Percentiles rank a stretch among this genome's conserved stretches.
Conservation (phyloP, 768 basidiomycete genomes). For the Basidioascus undulatus region DNA sequence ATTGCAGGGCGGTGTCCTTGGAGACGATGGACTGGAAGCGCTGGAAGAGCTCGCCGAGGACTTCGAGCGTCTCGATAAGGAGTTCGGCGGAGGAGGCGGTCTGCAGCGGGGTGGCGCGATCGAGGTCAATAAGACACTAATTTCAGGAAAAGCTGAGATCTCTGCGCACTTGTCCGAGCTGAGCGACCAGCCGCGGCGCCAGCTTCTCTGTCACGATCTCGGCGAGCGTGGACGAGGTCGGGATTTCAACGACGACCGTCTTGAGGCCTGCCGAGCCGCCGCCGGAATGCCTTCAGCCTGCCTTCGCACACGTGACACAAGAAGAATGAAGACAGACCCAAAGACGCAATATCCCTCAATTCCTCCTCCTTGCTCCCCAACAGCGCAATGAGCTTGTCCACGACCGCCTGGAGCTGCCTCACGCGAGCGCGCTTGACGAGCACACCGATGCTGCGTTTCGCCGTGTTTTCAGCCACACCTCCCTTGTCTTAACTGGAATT, state of each 20-base stretch:
- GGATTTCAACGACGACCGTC: constrained; percentile 77
- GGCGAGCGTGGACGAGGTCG: constrained; percentile 54
- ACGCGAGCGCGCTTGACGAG: constrained; percentile 73
- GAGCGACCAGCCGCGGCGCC: constrained; percentile 54
- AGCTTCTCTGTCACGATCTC: constrained; percentile 58
- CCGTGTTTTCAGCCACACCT: neutral
- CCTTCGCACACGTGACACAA: neutral
- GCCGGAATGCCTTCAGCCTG: neutral
- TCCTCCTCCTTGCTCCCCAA: constrained; percentile 65
- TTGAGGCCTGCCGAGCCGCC: constrained; percentile 41
- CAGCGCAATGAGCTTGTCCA: constrained; percentile 70
- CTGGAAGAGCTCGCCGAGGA: constrained; percentile 15
- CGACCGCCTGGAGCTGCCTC: constrained; percentile 55
- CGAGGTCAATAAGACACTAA: neutral
- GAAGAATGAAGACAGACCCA: constrained; percentile 31
- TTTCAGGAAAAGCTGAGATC: neutral
- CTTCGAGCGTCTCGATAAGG: constrained; percentile 16
- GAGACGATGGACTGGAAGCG: constrained; percentile 11
- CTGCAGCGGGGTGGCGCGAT: constrained; percentile 5
- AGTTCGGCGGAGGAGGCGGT: constrained; percentile 17
- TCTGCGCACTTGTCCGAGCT: constrained; percentile 42
- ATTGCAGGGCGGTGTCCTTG: constrained; percentile 28
- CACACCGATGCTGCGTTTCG: constrained; percentile 42
- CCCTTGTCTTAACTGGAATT: neutral
- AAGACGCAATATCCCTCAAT: constrained; percentile 71